Evolutionary conservation across 192 early-diverging fungal genomes (phyloP).

Genomic region (Backusella liffmaniae): DNA sequence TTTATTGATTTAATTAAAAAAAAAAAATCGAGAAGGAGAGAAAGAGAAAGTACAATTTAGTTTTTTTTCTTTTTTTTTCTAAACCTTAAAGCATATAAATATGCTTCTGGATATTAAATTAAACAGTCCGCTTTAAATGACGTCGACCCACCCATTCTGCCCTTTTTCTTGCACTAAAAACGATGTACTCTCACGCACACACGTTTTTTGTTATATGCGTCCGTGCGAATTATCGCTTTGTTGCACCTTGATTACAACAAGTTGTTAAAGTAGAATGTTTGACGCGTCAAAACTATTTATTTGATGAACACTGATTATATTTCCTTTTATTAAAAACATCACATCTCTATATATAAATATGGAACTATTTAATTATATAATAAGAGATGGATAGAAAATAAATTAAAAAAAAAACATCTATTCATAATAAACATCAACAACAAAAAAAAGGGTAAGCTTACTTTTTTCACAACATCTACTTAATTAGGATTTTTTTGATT

Average conservation of each 20-base stretch:
- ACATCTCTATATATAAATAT: not conserved
- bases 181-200: not conserved
- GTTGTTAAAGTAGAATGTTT: not conserved
- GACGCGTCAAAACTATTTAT: not conserved
- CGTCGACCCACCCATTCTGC: not conserved
- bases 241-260: not conserved
- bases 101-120: conserved; percentile 3
- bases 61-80: too few species aligned
- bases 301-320: not conserved
- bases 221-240: not conserved
- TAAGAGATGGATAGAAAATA: not conserved
- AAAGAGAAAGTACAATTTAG: not conserved
- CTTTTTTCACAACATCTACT: not conserved
- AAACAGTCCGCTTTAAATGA: conserved; percentile 7
- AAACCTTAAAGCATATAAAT: conserved; percentile 1
- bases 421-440: not conserved
- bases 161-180: not conserved
- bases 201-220: not conserved
- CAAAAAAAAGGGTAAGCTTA: not conserved
- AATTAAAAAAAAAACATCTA: not conserved
- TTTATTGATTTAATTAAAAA: not conserved
- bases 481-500: not conserved
- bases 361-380: not conserved
- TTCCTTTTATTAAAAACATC: not conserved
- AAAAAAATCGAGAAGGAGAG: not conserved